These are phyloP conservation scores for Austroboletus niveus DNA, from an alignment of 1,284 basidiomycete species.

Conservation along the genomic window DNA sequence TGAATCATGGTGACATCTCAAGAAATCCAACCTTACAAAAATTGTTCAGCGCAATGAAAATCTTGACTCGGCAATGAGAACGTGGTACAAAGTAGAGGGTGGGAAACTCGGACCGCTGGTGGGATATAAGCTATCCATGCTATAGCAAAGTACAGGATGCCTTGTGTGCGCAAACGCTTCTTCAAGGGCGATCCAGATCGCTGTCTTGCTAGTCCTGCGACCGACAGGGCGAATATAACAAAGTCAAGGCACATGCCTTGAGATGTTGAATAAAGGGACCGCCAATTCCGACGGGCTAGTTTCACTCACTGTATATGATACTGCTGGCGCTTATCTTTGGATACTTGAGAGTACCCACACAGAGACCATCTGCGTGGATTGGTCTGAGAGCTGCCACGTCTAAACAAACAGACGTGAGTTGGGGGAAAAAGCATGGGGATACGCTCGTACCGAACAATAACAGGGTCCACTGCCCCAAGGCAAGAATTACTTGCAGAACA, in stretches of 20 bases:
- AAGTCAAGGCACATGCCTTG: conserved; percentile 17
- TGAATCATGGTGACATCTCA: not conserved
- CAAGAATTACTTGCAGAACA: conserved; percentile 9
- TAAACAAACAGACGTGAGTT: not conserved
- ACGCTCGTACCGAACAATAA: conserved; percentile 13
- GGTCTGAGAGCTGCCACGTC: conserved; percentile 4
- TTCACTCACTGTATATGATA: conserved; percentile 20
- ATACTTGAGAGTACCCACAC: not conserved
- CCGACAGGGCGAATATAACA: conserved; percentile 15
- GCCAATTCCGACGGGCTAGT: not conserved
- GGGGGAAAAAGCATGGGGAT: not conserved
- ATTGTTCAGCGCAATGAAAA: not conserved
- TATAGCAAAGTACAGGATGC: conserved; percentile 17
- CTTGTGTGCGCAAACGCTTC: conserved; percentile 15
- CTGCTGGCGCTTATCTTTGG: not conserved
- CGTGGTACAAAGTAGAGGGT: too few species aligned
- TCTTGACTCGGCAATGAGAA: conserved; percentile 4
- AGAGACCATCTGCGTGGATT: not conserved
- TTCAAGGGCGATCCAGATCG: conserved; percentile 13
- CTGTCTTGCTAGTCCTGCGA: conserved; percentile 12
- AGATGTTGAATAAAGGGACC: not conserved
- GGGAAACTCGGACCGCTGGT: conserved; percentile 5
- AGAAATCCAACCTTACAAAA: conserved; percentile 5
- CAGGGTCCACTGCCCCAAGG: conserved; percentile 18
- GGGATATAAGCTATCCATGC: conserved; percentile 8